These are phyloP conservation scores for Solanum arcanum DNA, from an alignment of 257 asterid species.

Conservation along the genomic window DNA sequence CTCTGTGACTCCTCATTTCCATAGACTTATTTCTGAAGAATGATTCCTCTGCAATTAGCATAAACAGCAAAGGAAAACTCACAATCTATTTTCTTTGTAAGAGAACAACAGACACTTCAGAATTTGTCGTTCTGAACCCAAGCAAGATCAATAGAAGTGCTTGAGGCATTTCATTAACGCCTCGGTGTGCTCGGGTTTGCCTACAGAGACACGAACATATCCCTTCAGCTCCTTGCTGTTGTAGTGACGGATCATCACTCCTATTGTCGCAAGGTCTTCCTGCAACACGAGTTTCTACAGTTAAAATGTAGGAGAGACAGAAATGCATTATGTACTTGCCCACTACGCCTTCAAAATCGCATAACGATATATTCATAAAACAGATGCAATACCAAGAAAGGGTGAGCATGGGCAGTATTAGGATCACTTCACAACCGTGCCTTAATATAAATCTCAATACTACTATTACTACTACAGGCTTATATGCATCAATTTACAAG, in stretches of 20 bases:
- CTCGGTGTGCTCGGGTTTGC: slow-evolving; percentile 86
- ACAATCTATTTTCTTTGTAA: too few relatives aligned
- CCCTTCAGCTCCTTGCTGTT: slow-evolving; percentile 70
- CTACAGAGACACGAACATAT: slow-evolving; percentile 83
- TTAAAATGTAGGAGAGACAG: background rate
- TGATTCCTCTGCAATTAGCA: background rate
- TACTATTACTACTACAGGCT: background rate
- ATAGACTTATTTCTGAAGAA: background rate
- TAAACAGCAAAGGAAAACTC: background rate
- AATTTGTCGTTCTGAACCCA: background rate
- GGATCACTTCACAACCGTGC: background rate
- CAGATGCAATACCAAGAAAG: background rate
- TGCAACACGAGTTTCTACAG: slow-evolving; percentile 7
- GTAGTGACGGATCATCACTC: slow-evolving; percentile 95
- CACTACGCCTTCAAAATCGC: background rate
- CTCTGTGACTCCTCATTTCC: background rate
- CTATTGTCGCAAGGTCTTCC: slow-evolving; percentile 84
- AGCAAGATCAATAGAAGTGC: slow-evolving; percentile 21
- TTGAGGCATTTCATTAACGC: slow-evolving; percentile 57
- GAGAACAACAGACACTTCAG: background rate
- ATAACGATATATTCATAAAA: background rate
- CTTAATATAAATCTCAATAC: background rate
- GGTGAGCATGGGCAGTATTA: background rate
- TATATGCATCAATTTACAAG: background rate
- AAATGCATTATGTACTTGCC: background rate